phyloP scores from a whole-genome alignment of 805 yeast genomes.

The Kuraishia piskuri region DNA sequence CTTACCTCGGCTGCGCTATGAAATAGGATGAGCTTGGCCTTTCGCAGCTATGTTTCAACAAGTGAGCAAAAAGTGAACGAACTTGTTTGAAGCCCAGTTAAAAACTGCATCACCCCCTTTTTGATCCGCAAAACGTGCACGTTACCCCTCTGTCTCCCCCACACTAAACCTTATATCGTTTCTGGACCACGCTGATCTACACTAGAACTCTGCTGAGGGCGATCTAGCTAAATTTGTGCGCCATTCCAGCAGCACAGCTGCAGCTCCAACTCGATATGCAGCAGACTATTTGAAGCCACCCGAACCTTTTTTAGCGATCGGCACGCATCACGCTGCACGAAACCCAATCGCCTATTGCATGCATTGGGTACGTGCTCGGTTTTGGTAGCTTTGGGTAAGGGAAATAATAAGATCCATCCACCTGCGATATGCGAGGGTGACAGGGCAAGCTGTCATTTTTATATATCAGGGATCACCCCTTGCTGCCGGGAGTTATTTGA shows the following conservation, averaged over 20 bases:
- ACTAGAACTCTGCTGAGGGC: background rate
- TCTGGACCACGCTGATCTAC: background rate
- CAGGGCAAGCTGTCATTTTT: background rate
- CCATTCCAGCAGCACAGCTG: background rate
- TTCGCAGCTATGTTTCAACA: too few relatives aligned
- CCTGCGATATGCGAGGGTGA: background rate
- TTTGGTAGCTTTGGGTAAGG: background rate
- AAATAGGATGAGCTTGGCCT: too few relatives aligned
- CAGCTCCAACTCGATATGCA: background rate
- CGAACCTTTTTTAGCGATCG: background rate
- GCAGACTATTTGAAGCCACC: background rate
- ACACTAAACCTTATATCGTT: background rate
- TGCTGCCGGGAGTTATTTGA: background rate
- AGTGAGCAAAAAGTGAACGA: too few relatives aligned
- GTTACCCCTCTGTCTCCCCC: too few relatives aligned
- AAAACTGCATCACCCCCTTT: too few relatives aligned
- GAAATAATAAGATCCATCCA: background rate
- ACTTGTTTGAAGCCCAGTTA: too few relatives aligned
- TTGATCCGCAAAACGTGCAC: too few relatives aligned
- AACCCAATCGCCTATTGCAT: background rate
- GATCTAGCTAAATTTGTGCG: background rate
- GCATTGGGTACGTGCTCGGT: background rate
- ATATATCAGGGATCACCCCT: background rate
- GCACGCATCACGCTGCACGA: background rate
- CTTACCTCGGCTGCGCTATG: too few relatives aligned